Evolutionary conservation across 257 asterid species (phyloP).

Genomic region (Linderniella brevidens): DNA sequence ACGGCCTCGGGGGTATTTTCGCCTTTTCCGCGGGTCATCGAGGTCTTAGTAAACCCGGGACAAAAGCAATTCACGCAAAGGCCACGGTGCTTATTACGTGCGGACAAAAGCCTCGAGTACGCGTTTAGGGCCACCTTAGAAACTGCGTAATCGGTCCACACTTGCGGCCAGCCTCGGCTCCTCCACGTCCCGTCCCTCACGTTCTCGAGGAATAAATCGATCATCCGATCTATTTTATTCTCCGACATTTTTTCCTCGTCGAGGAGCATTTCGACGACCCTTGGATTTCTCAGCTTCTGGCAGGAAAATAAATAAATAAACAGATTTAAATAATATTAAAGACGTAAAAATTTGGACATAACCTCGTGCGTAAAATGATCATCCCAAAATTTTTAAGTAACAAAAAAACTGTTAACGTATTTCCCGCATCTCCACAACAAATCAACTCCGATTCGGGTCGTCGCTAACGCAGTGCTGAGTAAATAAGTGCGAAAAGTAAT

Average conservation of each 20-base stretch:
- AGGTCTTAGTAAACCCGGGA: constrained; percentile 74
- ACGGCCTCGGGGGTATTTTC: constrained; percentile 28
- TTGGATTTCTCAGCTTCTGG: constrained; percentile 46
- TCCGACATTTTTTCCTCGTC: constrained; percentile 38
- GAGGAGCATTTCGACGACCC: constrained; percentile 21
- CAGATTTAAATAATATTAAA: too few relatives aligned
- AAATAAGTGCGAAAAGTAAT: too few relatives aligned
- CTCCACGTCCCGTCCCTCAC: constrained; percentile 44
- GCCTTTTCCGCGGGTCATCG: constrained; percentile 64
- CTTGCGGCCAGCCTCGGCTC: constrained; percentile 57
- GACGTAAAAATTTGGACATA: too few relatives aligned
- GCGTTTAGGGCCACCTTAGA: constrained; percentile 64
- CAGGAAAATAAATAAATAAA: too few relatives aligned
- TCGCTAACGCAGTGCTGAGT: too few relatives aligned
- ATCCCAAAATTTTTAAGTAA: too few relatives aligned
- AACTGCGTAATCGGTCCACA: constrained; percentile 75
- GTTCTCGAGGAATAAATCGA: constrained; percentile 27
- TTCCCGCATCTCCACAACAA: too few relatives aligned
- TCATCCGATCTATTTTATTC: constrained; percentile 27
- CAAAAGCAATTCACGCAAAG: constrained; percentile 54
- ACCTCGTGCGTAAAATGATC: too few relatives aligned
- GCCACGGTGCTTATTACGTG: constrained; percentile 16
- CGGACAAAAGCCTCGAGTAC: constrained; percentile 42
- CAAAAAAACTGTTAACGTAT: too few relatives aligned
- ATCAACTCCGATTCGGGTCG: too few relatives aligned